Evolutionary conservation across 768 basidiomycete species (phyloP), one percentile per base, ranked within the genome.

Genomic region (Boletus coccyginus): DNA sequence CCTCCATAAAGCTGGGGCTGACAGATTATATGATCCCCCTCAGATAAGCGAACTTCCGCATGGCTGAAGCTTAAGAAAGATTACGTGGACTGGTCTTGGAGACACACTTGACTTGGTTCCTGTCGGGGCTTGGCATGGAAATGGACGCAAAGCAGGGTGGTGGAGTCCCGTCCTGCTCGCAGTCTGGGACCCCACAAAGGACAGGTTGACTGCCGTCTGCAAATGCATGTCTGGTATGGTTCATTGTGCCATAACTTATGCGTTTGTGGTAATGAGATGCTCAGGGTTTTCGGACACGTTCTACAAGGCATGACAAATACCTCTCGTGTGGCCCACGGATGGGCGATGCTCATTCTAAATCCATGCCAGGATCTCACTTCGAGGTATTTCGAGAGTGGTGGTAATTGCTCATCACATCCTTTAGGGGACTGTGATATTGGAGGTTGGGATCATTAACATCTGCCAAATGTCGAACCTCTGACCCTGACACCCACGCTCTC

Each of bases 31-130:
- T n/a, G 43, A 49, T 16, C 40, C 14, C 14, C 35, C 46, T 46
- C 77, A 71, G 94, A 96, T 72, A 90, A 90, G 70, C 77, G 94
- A 59, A 91, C 88, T 19, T 86, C 81, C 29, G 87, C 90, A 3
- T 96, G 94, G 94, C 68, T 95, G 53, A 94, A 95, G 69, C 77
- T 96, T 43, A 97, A 97, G 74, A 94, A 92, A 66, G 94, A 96
- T 68, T 97, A 95, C 68, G 86, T 94, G 21, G 79, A 80, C 29
- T n/a, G 87, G 86, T 3, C 70, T 92, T 38, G 87, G 87, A n/a
- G 90, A 93, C 67, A 82, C 83, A 60, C 80, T 85, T 31, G 89
- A 89, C 66, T 72, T 88, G 52, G 80, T 88, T 32, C 88, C 88
- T 31, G 75, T 89, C 50, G 88, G 85, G 46, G 94, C 91, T 43